These are phyloP conservation scores for Populus nigra DNA, from an alignment of 345 rosid genomes.

Conservation along the genomic window DNA sequence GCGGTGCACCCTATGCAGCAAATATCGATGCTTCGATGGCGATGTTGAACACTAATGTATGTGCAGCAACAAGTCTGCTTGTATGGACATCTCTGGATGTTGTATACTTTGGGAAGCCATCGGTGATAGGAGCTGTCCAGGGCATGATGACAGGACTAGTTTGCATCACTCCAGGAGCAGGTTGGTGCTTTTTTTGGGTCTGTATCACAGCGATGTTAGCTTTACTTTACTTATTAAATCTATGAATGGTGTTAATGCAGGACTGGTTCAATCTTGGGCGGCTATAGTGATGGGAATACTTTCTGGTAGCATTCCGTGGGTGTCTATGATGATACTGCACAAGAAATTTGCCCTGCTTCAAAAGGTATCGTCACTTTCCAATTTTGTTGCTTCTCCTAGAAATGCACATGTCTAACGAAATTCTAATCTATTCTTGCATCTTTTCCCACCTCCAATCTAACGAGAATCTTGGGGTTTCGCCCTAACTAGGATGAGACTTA, in stretches of 20 bases:
- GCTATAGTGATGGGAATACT: slow-evolving; percentile 74
- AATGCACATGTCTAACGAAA: not conserved
- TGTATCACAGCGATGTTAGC: not conserved
- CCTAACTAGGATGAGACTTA: not conserved
- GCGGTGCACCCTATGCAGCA: slow-evolving; percentile 92
- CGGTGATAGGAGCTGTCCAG: slow-evolving; percentile 89
- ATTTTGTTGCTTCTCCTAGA: not conserved
- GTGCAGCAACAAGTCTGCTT: slow-evolving; percentile 89
- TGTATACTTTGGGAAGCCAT: slow-evolving; percentile 79
- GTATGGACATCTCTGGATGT: slow-evolving; percentile 89
- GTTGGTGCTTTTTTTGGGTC: slow-evolving; percentile 23
- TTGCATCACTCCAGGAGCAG: slow-evolving; percentile 92
- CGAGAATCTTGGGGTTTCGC: not conserved
- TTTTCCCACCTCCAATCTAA: not conserved
- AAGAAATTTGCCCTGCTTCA: slow-evolving; percentile 64
- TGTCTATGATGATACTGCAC: slow-evolving; percentile 92
- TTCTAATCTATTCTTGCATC: not conserved
- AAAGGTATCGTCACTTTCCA: slow-evolving; percentile 30
- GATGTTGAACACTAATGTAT: slow-evolving; percentile 70
- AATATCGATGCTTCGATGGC: slow-evolving; percentile 68
- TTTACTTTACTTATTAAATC: not conserved
- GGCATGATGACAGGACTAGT: slow-evolving; percentile 94
- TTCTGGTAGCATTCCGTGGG: slow-evolving; percentile 89
- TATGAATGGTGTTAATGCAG: slow-evolving; percentile 28
- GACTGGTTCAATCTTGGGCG: slow-evolving; percentile 88